Conservation (phyloP, 2,329 filamentous ascomycete species). For the Verticillium zaregamsianum region DNA sequence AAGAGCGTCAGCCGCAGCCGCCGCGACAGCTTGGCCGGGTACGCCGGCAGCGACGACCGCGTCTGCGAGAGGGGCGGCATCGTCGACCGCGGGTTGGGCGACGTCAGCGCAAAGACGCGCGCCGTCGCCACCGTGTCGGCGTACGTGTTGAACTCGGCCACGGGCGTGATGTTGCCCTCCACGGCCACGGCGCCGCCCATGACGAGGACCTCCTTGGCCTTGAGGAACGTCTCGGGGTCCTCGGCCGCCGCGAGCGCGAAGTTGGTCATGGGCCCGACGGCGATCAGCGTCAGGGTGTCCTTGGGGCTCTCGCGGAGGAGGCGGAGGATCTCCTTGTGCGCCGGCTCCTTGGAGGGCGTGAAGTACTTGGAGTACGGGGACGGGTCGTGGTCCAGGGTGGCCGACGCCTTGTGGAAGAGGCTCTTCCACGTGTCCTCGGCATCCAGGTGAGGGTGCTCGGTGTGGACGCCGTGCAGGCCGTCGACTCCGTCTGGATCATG, state of each 20-base stretch:
- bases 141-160: conserved; percentile 93
- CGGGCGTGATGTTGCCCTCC: conserved; percentile 78
- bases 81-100: conserved; percentile 67
- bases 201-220: conserved; percentile 84
- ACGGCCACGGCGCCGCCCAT: conserved; percentile 87
- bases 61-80: conserved; percentile 65
- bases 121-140: conserved; percentile 79
- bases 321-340: conserved; percentile 86
- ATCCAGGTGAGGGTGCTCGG: conserved; percentile 68
- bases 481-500: conserved; percentile 62
- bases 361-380: conserved; percentile 57
- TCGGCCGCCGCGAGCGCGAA: conserved; percentile 82
- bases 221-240: conserved; percentile 85
- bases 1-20: conserved; percentile 66
- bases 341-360: conserved; percentile 66
- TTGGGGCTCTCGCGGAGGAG: conserved; percentile 76
- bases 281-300: conserved; percentile 84
- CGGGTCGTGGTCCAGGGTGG: conserved; percentile 21
- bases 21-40: conserved; percentile 60
- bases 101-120: conserved; percentile 73
- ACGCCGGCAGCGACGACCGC: conserved; percentile 49
- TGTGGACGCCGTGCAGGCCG: conserved; percentile 73
- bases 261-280: conserved; percentile 90
- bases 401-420: conserved; percentile 49
- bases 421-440: conserved; percentile 71